Base-by-base conservation (phyloP, 1,139 yeast species). In the Saccharomyces hybrid region DNA sequence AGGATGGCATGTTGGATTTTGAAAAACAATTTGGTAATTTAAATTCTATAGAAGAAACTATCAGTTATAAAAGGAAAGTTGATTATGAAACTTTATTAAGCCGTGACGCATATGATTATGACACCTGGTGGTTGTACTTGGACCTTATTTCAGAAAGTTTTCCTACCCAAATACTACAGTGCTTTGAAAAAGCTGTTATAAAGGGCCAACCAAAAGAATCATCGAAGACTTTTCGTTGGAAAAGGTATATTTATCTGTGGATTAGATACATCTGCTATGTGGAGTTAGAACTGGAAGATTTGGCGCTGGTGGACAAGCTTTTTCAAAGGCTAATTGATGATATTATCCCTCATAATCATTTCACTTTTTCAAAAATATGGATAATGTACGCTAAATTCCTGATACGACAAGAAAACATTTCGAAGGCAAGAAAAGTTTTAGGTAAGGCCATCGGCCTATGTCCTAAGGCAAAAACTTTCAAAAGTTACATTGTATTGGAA, bases 361-460 rank as follows among this genome's bases (percentile, higher is more conserved):
- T 88, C 60, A 80, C 88, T 0, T 86, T 88, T 65, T 83, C 84
- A 5, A 86, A 87, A 58, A 64, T 86, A 2, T 91, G 97, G 97
- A 76, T 82, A 4, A 70, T 77, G 57, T 84, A 71, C 67, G 84
- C 89, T 3, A 79, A 88, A 55, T 90, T 86, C 71, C 95, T 88
- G 67, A 70, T 90, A 4, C 76, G 98, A 42, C 82, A 83, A 46
- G 73, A 73, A 1, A 64, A 73, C 46, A 56, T 88, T 7, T 38
- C 69, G 0, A 67, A 68, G 6, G 90, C 93, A 2, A 75, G 98
- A 38, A 85, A 83, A 66, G 71, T 86, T 1, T 69, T 90, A 25
- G 97, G 98, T 0, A 74, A 78, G 52, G 79, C 88, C 0, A 75
- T 93, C 42, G 98, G 96, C 0, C 64, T 74, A 16, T 74, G 77